Base-by-base conservation (phyloP, 2,329 filamentous ascomycete species). In the Xylaria sp. region DNA sequence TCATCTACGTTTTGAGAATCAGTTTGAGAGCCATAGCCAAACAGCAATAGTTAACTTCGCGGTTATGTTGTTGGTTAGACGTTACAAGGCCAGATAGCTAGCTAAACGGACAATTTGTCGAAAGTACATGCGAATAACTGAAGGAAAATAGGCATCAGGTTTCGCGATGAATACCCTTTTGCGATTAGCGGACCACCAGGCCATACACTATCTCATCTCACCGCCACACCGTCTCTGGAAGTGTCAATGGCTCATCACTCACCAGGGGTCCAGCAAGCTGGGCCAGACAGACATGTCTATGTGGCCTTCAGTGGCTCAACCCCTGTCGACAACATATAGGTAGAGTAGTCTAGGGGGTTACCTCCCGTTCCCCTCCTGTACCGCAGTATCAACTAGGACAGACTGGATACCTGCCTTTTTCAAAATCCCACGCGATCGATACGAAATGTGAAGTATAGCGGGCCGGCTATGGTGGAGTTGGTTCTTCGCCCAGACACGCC, bases 121-220 rank as follows among this genome's bases (percentile, higher is more conserved):
- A 61, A 15, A 23, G 20, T 46, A 52, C 18, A 57, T 55, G 30
- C 36, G 52, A 63, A 45, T 25, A 58, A 41, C 59, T 20, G 41
- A 56, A 55, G 23, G 46, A 23, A 20, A 58, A 58, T 61, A 53
- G 46, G 28, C 41, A 46, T 46, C n/a, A 45, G 32, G 32, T 62
- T 52, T 62, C 69, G 69, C 63, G 45, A 46, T 64, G 60, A 52
- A 62, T 67, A 39, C 64, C 64, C 60, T 65, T 69, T 67, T 61
- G 58, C 46, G 50, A 65, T 67, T 71, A 71, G 66, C 64, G 64
- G 68, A 60, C 67, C 57, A 59, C 64, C 61, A 65, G 61, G 69
- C 60, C 61, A 65, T 69, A 45, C 55, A 43, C 25, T 57, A 56
- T 55, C 57, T 67, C 59, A 67, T 41, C 59, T 71, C 69, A 71